Evolutionary conservation across 768 basidiomycete species (phyloP).

Genomic region (Boletus reticulatus): DNA sequence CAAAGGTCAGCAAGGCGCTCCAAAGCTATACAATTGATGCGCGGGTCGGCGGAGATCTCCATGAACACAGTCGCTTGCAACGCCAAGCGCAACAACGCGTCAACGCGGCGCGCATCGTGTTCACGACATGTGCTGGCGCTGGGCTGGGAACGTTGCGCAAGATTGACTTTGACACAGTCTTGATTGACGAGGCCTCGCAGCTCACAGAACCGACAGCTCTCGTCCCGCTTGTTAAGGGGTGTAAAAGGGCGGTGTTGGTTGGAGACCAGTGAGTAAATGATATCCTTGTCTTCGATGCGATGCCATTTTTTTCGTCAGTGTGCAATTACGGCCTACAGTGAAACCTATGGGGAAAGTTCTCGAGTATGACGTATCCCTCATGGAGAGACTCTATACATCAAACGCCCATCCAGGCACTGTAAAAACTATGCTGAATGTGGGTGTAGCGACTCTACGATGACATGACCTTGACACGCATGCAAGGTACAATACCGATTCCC

Average conservation of each 20-base stretch:
- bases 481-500: constrained; percentile 68
- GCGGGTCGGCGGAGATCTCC: constrained; percentile 55
- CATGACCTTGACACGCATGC: background rate
- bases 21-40: constrained; percentile 64
- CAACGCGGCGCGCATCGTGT: constrained; percentile 54
- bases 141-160: constrained; percentile 58
- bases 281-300: background rate
- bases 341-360: constrained; percentile 55
- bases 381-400: constrained; percentile 56
- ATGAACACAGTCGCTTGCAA: constrained; percentile 54
- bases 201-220: constrained; percentile 65
- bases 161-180: constrained; percentile 53
- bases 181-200: constrained; percentile 72
- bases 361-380: constrained; percentile 56
- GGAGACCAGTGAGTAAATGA: constrained; percentile 60
- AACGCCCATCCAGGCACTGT: constrained; percentile 33
- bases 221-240: constrained; percentile 67
- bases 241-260: constrained; percentile 55
- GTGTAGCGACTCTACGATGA: constrained; percentile 1
- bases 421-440: constrained; percentile 62
- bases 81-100: constrained; percentile 60
- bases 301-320: constrained; percentile 35
- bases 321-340: constrained; percentile 67
- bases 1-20: constrained; percentile 55
- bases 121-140: constrained; percentile 66